Evolutionary conservation across 2,329 filamentous ascomycete species (phyloP).

Genomic region (Aspergillus sclerotialis): DNA sequence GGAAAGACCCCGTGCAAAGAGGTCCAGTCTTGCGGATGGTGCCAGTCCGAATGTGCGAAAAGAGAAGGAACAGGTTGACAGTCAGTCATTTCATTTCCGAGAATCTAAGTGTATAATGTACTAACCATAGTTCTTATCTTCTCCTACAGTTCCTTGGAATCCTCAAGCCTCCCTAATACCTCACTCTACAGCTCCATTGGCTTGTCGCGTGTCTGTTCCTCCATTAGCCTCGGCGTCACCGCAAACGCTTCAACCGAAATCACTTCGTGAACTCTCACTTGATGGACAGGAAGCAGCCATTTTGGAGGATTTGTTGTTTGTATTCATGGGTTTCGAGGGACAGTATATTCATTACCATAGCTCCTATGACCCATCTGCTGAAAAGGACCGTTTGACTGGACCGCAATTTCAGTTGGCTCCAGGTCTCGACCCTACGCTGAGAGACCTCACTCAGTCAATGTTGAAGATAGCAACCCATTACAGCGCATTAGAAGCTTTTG

Average conservation of each 20-base stretch:
- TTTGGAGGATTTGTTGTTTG: constrained; percentile 83
- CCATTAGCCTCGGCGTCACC: constrained; percentile 62
- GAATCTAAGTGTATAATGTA: constrained; percentile 3
- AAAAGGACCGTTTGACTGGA: constrained; percentile 79
- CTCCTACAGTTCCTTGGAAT: constrained; percentile 55
- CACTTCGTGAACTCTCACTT: constrained; percentile 64
- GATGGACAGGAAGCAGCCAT: constrained; percentile 81
- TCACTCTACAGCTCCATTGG: constrained; percentile 64
- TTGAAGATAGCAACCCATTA: constrained; percentile 93
- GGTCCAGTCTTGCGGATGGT: constrained; percentile 15
- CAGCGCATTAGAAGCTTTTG: constrained; percentile 80
- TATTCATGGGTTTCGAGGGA: constrained; percentile 98
- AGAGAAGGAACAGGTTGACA: constrained; percentile 25
- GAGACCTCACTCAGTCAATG: constrained; percentile 82
- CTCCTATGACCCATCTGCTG: constrained; percentile 72
- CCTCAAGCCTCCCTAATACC: constrained; percentile 71
- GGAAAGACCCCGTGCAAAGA: constrained; percentile 26
- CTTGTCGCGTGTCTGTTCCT: constrained; percentile 57
- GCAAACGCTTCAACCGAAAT: constrained; percentile 57
- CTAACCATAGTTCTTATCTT: constrained; percentile 9
- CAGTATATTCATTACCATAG: constrained; percentile 87
- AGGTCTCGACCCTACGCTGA: constrained; percentile 83
- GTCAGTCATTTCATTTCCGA: constrained; percentile 16
- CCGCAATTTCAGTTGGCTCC: constrained; percentile 72
- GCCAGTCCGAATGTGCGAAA: constrained; percentile 19